These are phyloP conservation scores for Royoungia palumana DNA, from an alignment of 768 basidiomycete genomes.

Conservation along the genomic window DNA sequence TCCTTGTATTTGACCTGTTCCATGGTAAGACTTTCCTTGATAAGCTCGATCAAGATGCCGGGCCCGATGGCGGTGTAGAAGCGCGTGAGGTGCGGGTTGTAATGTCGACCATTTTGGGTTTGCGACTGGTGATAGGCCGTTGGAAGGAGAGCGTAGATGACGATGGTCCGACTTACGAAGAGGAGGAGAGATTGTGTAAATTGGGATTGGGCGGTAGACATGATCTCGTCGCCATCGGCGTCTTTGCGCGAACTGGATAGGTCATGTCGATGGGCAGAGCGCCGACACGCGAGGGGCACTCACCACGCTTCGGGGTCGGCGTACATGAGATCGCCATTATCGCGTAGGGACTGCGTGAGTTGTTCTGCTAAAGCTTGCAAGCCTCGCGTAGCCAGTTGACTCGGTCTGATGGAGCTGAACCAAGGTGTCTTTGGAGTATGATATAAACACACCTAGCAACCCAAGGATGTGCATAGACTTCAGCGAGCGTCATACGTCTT, in stretches of 20 bases:
- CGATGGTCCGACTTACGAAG: constrained; percentile 52
- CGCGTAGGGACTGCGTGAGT: constrained; percentile 64
- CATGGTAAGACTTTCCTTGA: constrained; percentile 51
- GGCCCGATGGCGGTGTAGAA: constrained; percentile 70
- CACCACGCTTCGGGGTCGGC: constrained; percentile 57
- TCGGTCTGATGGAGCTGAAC: constrained; percentile 44
- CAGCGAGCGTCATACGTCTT: constrained; percentile 60
- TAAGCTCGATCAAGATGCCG: constrained; percentile 45
- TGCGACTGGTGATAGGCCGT: constrained; percentile 54
- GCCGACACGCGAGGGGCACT: constrained; percentile 7
- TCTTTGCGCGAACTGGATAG: constrained; percentile 32
- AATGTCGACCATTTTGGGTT: constrained; percentile 71
- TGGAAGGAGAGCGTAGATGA: neutral
- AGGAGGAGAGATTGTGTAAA: constrained; percentile 80
- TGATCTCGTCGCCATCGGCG: constrained; percentile 56
- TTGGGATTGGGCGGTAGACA: constrained; percentile 61
- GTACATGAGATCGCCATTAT: constrained; percentile 71
- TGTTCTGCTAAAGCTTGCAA: constrained; percentile 58
- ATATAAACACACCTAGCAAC: constrained; percentile 50
- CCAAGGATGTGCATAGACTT: constrained; percentile 68
- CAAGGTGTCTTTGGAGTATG: neutral
- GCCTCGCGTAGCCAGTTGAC: constrained; percentile 59
- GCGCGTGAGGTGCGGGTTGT: constrained; percentile 73
- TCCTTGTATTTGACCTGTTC: constrained; percentile 51
- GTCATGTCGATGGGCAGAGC: neutral